A percentile compares a stretch with the other conserved stretches of the same genome.
Evolutionary conservation across 2,329 filamentous ascomycete genomes (phyloP).

Genomic region (Colletotrichum limetticola): DNA sequence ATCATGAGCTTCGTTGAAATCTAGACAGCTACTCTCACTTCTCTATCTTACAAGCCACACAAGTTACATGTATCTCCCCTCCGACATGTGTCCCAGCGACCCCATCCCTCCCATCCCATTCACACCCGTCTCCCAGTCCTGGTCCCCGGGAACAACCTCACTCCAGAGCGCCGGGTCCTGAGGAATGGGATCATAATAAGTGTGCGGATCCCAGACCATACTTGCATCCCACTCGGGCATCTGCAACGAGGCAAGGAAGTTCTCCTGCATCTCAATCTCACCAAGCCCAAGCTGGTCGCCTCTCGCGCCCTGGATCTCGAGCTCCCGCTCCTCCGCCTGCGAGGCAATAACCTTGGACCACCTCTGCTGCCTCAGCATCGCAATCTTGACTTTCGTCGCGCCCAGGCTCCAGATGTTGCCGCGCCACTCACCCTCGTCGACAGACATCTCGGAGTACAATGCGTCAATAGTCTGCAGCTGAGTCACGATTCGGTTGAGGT

Average conservation of each 20-base stretch:
- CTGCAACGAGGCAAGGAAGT: background rate
- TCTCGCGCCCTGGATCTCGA: background rate
- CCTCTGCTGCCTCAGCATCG: slow-evolving; percentile 56
- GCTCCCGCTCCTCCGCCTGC: background rate
- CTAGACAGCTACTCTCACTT: background rate
- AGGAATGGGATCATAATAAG: background rate
- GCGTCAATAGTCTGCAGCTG: slow-evolving; percentile 57
- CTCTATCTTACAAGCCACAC: background rate
- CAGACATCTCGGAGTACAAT: slow-evolving; percentile 44
- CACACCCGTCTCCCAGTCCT: background rate
- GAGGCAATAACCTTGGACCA: slow-evolving; percentile 57
- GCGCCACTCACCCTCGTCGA: slow-evolving; percentile 48
- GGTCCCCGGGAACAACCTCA: background rate
- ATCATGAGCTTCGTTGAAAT: background rate
- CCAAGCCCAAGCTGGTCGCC: background rate
- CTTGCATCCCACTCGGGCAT: background rate
- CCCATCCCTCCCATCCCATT: background rate
- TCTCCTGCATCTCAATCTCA: slow-evolving; percentile 12
- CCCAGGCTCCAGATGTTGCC: slow-evolving; percentile 61
- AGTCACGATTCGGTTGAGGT: slow-evolving; percentile 52
- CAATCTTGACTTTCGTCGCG: slow-evolving; percentile 58
- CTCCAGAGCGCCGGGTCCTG: background rate
- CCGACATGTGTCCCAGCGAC: background rate
- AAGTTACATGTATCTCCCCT: background rate
- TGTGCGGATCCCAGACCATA: background rate